phyloP scores from a whole-genome alignment of 2,329 filamentous ascomycete species.

The Septoria linicola region DNA sequence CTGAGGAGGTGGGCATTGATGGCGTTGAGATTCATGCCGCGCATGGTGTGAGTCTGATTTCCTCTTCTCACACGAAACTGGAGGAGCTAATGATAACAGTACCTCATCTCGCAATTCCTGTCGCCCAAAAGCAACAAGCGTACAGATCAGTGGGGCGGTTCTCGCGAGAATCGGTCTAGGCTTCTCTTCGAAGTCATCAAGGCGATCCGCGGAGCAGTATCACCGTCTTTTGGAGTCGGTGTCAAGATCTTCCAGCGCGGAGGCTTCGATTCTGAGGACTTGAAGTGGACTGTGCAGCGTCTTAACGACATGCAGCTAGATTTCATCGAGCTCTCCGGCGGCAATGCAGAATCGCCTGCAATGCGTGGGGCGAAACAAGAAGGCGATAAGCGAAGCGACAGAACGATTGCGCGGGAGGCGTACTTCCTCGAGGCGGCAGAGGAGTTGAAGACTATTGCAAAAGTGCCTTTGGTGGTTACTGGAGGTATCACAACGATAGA shows the following conservation, averaged over 20 bases:
- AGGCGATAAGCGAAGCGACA: conserved; percentile 4
- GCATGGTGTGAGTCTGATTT: conserved; percentile 30
- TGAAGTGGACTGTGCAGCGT: conserved; percentile 15
- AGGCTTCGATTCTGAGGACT: conserved; percentile 18
- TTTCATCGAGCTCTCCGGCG: conserved; percentile 24
- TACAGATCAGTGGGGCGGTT: conserved; percentile 42
- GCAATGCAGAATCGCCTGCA: conserved; percentile 16
- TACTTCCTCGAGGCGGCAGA: conserved; percentile 22
- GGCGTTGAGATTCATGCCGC: conserved; percentile 31
- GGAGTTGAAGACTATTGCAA: conserved; percentile 13
- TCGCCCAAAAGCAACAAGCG: conserved; percentile 40
- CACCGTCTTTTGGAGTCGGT: conserved; percentile 18
- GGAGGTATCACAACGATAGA: conserved; percentile 15
- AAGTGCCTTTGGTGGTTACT: conserved; percentile 21
- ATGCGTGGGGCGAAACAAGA: conserved; percentile 13
- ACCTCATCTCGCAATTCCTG: conserved; percentile 41
- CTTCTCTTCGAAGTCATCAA: conserved; percentile 40
- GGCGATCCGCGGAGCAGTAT: conserved; percentile 16
- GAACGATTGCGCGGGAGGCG: conserved; percentile 18
- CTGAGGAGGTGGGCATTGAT: conserved; percentile 30
- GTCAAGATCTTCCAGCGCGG: conserved; percentile 23
- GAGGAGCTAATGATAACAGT: conserved; percentile 17
- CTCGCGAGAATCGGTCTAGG: conserved; percentile 39
- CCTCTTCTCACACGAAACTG: not conserved
- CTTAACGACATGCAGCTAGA: conserved; percentile 19